Evolutionary conservation across 2,329 filamentous ascomycete genomes (phyloP), one percentile per base, ranked within the genome.

Genomic region (Verticillium tricorpus): DNA sequence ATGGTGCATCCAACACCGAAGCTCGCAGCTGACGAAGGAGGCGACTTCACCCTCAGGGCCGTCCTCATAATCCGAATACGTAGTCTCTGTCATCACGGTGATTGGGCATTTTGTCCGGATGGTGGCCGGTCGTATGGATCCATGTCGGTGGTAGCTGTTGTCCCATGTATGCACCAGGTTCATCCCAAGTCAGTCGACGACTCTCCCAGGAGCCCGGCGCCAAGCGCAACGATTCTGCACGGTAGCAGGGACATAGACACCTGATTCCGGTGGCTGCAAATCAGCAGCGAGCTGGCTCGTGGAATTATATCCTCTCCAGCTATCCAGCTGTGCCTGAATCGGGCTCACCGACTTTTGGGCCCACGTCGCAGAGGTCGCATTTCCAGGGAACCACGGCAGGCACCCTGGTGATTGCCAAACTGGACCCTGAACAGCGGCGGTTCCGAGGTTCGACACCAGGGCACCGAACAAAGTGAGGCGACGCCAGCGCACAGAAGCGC

Each of bases 291-390:
- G 2, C n/a, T 12, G 19, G 45, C 5, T 14, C 17, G 39, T 2
- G 39, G 5, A 45, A 45, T 45, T 45, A n/a, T 1, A n/a, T n/a
- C 5, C 28, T 28, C 28, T 28, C 4, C 28, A 28, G 11, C 9
- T n/a, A 22, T n/a, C 15, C 39, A 8, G 45, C n/a, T 11, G 45
- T 52, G 19, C 45, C 45, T 52, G 45, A 4, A 52, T 52, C 8
- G 28, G 17, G 58, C 58, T 55, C 58, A 59, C 58, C 58, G 58
- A 59, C 58, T 59, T 59, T 55, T 55, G 37, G 31, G 57, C 25
- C 57, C 57, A 58, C 57, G 31, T 37, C 7, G 55, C n/a, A 35
- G 31, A 3, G n/a, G 22, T 32, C 17, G 14, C 57, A 25, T 25
- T 12, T 32, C 25, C 57, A 52, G 32, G 37, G 37, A 58, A 58